Evolutionary conservation across 73 alveolate species (phyloP).

Genomic region (Paraurostyla sp.): DNA sequence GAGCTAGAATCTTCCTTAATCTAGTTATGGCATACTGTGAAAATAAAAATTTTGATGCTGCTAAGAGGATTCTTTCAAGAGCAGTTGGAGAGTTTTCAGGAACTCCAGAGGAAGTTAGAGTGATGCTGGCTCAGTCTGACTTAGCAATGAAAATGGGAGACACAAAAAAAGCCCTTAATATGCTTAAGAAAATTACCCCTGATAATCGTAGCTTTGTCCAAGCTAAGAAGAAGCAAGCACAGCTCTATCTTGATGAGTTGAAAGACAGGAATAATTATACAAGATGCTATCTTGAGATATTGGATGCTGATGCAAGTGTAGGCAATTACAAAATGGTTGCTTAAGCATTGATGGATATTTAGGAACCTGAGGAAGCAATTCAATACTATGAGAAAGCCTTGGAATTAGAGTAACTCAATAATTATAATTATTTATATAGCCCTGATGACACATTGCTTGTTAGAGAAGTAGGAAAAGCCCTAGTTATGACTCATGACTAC

Average conservation of each 20-base stretch:
- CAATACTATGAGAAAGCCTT: slow-evolving; percentile 94
- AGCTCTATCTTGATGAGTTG: slow-evolving; percentile 92
- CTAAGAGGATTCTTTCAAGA: slow-evolving; percentile 83
- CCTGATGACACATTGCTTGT: slow-evolving; percentile 89
- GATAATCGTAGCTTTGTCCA: slow-evolving; percentile 92
- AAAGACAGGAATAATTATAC: slow-evolving; percentile 97
- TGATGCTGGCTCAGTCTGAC: slow-evolving; percentile 90
- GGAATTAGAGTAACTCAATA: slow-evolving; percentile 56
- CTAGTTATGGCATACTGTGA: slow-evolving; percentile 82
- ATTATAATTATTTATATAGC: neutral
- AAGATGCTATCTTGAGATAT: slow-evolving; percentile 94
- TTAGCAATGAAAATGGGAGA: slow-evolving; percentile 97
- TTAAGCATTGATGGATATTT: slow-evolving; percentile 96
- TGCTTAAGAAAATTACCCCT: slow-evolving; percentile 90
- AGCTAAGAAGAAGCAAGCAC: slow-evolving; percentile 95
- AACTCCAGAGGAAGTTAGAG: slow-evolving; percentile 88
- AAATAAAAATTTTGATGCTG: slow-evolving; percentile 75
- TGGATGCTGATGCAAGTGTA: slow-evolving; percentile 90
- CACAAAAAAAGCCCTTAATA: slow-evolving; percentile 95
- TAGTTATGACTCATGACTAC: slow-evolving; percentile 96
- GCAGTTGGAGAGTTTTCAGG: slow-evolving; percentile 93
- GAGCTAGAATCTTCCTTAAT: slow-evolving; percentile 80
- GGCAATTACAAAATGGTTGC: slow-evolving; percentile 95
- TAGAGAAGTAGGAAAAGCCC: slow-evolving; percentile 96
- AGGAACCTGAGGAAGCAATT: slow-evolving; percentile 99